Evolutionary conservation across 306 rosid species (phyloP).

Genomic region (Vachellia pachyceras): DNA sequence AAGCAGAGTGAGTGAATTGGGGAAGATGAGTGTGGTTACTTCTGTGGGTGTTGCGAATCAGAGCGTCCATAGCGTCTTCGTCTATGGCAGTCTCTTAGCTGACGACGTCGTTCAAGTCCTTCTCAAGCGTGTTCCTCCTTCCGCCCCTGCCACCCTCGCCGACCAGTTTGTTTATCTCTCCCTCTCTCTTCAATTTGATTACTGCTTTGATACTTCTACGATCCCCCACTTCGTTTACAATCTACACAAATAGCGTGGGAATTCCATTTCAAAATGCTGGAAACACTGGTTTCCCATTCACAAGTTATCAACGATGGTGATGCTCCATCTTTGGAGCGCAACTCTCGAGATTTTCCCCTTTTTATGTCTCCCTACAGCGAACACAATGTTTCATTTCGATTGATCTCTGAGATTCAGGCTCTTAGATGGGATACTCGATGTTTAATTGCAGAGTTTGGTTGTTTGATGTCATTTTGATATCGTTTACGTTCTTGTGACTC

Average conservation of each 20-base stretch:
- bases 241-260: neutral
- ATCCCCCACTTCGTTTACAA: neutral
- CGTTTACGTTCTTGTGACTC: neutral
- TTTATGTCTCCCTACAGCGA: neutral
- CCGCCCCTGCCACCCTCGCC: slow-evolving; percentile 61
- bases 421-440: neutral
- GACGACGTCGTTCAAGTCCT: slow-evolving; percentile 78
- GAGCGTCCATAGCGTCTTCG: slow-evolving; percentile 73
- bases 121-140: slow-evolving; percentile 68
- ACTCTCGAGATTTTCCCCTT: neutral
- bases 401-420: neutral
- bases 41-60: slow-evolving; percentile 10
- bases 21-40: slow-evolving; percentile 34
- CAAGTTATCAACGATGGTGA: neutral
- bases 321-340: neutral
- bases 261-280: neutral
- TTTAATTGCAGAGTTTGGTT: neutral
- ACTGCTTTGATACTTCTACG: neutral
- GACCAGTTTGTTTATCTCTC: slow-evolving; percentile 54
- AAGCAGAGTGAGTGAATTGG: neutral
- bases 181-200: slow-evolving; percentile 4
- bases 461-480: neutral
- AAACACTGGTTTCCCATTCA: neutral
- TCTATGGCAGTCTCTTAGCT: slow-evolving; percentile 81
- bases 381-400: neutral